Percentiles rank a stretch among this genome's conserved stretches.
Conservation (phyloP, 2,329 filamentous ascomycete genomes). For the Colletotrichum cuscutae region DNA sequence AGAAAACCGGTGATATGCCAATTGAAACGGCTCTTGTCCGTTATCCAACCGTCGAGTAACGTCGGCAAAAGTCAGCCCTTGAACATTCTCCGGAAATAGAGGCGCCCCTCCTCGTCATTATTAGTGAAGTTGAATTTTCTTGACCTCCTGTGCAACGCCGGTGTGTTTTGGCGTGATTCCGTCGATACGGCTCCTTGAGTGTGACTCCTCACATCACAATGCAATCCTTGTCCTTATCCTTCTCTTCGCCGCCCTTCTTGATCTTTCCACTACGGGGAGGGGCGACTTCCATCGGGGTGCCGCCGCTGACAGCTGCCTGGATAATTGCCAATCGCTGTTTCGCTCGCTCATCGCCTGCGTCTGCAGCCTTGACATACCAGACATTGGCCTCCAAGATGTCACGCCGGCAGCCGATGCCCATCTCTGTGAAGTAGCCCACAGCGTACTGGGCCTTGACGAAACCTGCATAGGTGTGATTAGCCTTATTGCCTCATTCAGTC, state of each 20-base stretch:
- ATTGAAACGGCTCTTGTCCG: conserved; percentile 2
- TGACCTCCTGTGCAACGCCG: conserved; percentile 25
- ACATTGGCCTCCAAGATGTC: conserved; percentile 98
- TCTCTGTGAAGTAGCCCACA: conserved; percentile 96
- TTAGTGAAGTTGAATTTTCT: conserved; percentile 32
- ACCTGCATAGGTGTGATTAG: conserved; percentile 54
- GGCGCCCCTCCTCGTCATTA: conserved; percentile 30
- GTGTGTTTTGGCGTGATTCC: conserved; percentile 3
- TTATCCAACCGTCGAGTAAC: conserved; percentile 20
- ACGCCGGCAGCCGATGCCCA: conserved; percentile 94
- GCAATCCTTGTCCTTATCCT: conserved; percentile 70
- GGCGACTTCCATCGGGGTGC: conserved; percentile 66
- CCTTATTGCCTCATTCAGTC: neutral
- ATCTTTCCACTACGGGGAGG: conserved; percentile 63
- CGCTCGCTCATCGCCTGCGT: conserved; percentile 89
- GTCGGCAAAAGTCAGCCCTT: neutral
- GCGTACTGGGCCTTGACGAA: conserved; percentile 87
- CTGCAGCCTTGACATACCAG: conserved; percentile 97
- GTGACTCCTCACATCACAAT: conserved; percentile 63
- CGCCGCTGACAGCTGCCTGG: conserved; percentile 77
- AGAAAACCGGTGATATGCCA: conserved; percentile 15
- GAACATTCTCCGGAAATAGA: neutral
- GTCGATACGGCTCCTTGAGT: neutral
- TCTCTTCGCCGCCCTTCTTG: conserved; percentile 62
- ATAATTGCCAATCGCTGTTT: conserved; percentile 89